phyloP scores from a whole-genome alignment of 495 filamentous ascomycete genomes.

The Neurospora pannonica region DNA sequence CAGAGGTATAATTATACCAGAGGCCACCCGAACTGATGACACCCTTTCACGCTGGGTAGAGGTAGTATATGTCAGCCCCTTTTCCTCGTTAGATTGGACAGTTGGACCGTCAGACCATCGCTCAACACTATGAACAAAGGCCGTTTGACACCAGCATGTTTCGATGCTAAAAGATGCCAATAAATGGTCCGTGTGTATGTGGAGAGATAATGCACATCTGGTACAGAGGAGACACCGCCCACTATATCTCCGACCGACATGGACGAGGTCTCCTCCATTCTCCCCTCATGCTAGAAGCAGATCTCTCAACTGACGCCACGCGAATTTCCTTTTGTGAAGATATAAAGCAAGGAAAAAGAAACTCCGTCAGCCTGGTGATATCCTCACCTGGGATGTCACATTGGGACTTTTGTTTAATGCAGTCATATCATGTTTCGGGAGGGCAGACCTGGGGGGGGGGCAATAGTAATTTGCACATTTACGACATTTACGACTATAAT shows the following conservation, averaged over 20 bases:
- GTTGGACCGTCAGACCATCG: neutral
- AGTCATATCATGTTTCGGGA: neutral
- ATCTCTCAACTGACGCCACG: neutral
- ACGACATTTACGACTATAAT: neutral
- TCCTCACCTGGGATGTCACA: neutral
- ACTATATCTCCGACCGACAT: neutral
- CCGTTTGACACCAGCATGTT: neutral
- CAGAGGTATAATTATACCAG: neutral
- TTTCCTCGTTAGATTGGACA: neutral
- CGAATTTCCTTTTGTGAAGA: neutral
- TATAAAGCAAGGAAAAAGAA: neutral
- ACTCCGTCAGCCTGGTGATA: neutral
- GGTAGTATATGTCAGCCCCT: neutral
- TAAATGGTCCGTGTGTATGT: neutral
- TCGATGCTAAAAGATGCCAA: neutral
- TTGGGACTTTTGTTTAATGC: neutral
- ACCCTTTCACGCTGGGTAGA: neutral
- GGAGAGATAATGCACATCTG: neutral
- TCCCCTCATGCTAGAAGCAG: neutral
- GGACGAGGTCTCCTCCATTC: neutral
- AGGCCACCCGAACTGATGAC: neutral
- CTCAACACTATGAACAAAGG: neutral
- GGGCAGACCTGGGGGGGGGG: neutral
- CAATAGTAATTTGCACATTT: neutral
- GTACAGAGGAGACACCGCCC: neutral